A percentile compares a stretch with the other conserved stretches of the same genome.
phyloP scores from a whole-genome alignment of 177 flowering plant genomes.

The Vitis hybrid region DNA sequence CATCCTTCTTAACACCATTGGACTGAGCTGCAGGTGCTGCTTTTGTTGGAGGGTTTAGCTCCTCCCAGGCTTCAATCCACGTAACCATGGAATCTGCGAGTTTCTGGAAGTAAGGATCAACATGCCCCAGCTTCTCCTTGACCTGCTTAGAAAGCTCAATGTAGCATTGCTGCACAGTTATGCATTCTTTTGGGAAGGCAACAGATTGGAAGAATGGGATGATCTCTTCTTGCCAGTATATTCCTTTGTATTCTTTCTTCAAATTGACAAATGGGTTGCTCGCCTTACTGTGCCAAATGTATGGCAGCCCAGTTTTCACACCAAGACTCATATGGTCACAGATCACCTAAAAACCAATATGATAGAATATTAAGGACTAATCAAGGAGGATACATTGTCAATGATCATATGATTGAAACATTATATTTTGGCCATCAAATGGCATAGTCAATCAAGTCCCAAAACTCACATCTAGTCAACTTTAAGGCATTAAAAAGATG shows the following conservation, averaged over 20 bases:
- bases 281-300: slow-evolving; percentile 24
- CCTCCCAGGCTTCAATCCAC: slow-evolving; percentile 25
- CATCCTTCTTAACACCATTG: no score
- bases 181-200: slow-evolving; percentile 22
- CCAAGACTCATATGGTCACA: slow-evolving; percentile 18
- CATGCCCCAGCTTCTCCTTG: slow-evolving; percentile 15
- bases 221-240: slow-evolving; percentile 24
- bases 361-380: no score
- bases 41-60: slow-evolving; percentile 7
- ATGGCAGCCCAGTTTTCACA: slow-evolving; percentile 19
- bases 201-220: slow-evolving; percentile 22
- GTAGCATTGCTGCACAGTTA: slow-evolving; percentile 17
- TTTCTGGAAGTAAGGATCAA: slow-evolving; percentile 16
- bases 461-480: no score
- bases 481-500: no score
- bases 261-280: slow-evolving; percentile 20
- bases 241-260: slow-evolving; percentile 23
- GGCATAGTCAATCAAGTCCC: no score
- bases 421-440: no score
- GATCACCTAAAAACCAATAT: slow-evolving; percentile 6
- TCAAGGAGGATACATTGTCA: no score
- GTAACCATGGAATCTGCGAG: slow-evolving; percentile 24
- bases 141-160: slow-evolving; percentile 18
- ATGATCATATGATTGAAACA: no score
- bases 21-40: no score